These are phyloP conservation scores for Akanthomyces dipterigenus DNA, from an alignment of 2,329 filamentous ascomycete species.

Conservation along the genomic window DNA sequence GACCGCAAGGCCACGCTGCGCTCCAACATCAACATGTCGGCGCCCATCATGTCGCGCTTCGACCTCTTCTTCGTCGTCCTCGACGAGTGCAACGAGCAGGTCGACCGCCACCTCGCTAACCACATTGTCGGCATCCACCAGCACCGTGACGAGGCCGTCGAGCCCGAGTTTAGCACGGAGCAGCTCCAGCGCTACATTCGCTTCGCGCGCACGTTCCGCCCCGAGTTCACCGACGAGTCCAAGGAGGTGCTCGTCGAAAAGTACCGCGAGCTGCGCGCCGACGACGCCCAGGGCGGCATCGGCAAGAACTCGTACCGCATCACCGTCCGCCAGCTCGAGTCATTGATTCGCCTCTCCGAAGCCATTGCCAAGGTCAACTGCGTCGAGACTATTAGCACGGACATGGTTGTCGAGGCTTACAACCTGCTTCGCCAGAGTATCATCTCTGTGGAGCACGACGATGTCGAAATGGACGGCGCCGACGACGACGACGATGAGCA, in stretches of 20 bases:
- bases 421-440: conserved; percentile 89
- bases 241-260: conserved; percentile 79
- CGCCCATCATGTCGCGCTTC: conserved; percentile 98
- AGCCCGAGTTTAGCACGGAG: conserved; percentile 92
- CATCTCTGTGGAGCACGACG: conserved; percentile 95
- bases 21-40: conserved; percentile 96
- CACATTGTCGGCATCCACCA: conserved; percentile 95
- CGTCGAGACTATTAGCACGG: conserved; percentile 76
- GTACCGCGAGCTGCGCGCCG: conserved; percentile 90
- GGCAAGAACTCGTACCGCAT: conserved; percentile 96
- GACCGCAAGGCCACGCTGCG: conserved; percentile 92
- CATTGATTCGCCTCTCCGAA: conserved; percentile 89
- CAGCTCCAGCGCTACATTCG: conserved; percentile 95
- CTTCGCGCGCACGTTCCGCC: conserved; percentile 90
- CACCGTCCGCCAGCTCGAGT: conserved; percentile 92
- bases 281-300: conserved; percentile 89
- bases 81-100: conserved; percentile 88
- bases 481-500: conserved; percentile 51
- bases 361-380: conserved; percentile 99
- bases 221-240: conserved; percentile 83
- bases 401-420: conserved; percentile 87
- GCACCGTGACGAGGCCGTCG: conserved; percentile 81
- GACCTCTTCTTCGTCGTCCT: conserved; percentile 97
- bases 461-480: conserved; percentile 85
- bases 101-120: conserved; percentile 84